These are phyloP conservation scores for Sapria himalayana DNA, from an alignment of 345 rosid genomes.

Conservation along the genomic window DNA sequence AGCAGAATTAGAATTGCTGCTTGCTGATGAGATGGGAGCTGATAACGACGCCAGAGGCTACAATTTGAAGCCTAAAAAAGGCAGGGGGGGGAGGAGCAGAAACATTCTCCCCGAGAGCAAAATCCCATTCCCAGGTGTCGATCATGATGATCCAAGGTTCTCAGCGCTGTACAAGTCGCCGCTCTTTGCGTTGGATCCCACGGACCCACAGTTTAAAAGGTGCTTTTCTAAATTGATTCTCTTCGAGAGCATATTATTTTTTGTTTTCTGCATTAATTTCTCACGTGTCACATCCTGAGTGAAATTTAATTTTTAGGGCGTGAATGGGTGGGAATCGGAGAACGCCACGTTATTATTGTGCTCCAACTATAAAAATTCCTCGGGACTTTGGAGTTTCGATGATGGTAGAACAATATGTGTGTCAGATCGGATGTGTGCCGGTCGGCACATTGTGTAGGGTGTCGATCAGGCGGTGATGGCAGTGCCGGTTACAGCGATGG, in stretches of 20 bases:
- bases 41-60: slow-evolving; percentile 52
- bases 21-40: slow-evolving; percentile 51
- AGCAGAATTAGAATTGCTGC: slow-evolving; percentile 74
- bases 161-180: slow-evolving; percentile 34
- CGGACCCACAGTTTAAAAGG: slow-evolving; percentile 94
- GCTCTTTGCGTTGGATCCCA: slow-evolving; percentile 70
- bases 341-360: too few relatives aligned
- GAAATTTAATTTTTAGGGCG: background rate
- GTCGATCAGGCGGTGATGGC: too few relatives aligned
- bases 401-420: too few relatives aligned
- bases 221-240: slow-evolving; percentile 6
- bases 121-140: slow-evolving; percentile 51
- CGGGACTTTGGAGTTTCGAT: too few relatives aligned
- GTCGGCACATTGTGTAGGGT: too few relatives aligned
- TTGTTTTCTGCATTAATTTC: background rate
- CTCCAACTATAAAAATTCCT: too few relatives aligned
- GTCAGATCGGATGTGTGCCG: too few relatives aligned
- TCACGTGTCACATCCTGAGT: background rate
- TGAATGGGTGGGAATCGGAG: background rate
- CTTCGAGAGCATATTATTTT: background rate
- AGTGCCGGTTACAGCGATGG: too few relatives aligned
- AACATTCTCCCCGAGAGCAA: slow-evolving; percentile 34
- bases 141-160: slow-evolving; percentile 51
- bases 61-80: slow-evolving; percentile 41
- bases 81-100: slow-evolving; percentile 33